A percentile compares a stretch with the other conserved stretches of the same genome.
phyloP scores from a whole-genome alignment of 148 eudicot species.

The Rhododendron griersonianum region DNA sequence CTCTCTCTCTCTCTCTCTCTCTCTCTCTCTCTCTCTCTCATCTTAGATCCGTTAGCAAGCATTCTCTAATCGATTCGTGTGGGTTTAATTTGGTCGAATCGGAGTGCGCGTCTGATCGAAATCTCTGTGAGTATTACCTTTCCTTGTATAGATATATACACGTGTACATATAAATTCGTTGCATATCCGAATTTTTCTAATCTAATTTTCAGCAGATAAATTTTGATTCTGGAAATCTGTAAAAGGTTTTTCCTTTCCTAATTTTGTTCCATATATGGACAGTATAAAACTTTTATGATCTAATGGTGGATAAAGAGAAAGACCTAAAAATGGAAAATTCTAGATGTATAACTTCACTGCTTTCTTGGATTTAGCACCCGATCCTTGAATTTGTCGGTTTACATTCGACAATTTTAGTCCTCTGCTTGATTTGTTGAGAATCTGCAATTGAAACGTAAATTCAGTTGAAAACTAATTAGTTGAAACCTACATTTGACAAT shows the following conservation, averaged over 20 bases:
- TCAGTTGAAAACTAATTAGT: background rate
- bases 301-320: background rate
- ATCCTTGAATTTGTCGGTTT: background rate
- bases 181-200: background rate
- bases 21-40: conserved; percentile 5
- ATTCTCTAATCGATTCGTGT: background rate
- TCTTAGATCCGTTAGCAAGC: background rate
- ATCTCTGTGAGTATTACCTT: conserved; percentile 5
- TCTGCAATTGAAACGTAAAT: background rate
- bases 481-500: background rate
- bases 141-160: background rate
- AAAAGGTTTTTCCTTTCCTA: background rate
- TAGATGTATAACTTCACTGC: background rate
- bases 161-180: background rate
- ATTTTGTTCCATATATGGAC: background rate
- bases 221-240: conserved; percentile 2
- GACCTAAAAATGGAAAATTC: background rate
- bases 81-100: background rate
- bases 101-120: background rate
- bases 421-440: background rate
- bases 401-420: background rate
- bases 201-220: background rate
- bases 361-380: background rate
- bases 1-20: conserved; percentile 3
- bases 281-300: background rate